A percentile compares a stretch with the other conserved stretches of the same genome.
These are phyloP conservation scores for Phytopythium delawarense DNA, from an alignment of 352 stramenopile species.

Conservation along the genomic window DNA sequence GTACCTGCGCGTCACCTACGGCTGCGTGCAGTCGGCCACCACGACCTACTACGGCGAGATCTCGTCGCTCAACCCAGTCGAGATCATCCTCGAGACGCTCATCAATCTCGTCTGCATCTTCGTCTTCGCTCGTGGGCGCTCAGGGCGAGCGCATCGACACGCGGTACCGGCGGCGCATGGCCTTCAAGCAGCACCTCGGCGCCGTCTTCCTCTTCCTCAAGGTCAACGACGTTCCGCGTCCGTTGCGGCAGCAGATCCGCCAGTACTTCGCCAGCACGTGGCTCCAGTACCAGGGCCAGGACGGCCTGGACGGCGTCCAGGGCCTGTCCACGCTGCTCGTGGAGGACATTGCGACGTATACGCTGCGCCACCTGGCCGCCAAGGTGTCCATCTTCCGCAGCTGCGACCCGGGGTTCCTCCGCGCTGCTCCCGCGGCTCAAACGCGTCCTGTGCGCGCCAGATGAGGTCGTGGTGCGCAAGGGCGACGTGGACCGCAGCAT, in stretches of 20 bases:
- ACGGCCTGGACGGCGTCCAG: constrained; percentile 48
- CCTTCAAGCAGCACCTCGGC: constrained; percentile 69
- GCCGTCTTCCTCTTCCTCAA: constrained; percentile 55
- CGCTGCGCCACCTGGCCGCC: constrained; percentile 47
- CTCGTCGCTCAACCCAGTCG: constrained; percentile 52
- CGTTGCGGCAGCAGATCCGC: constrained; percentile 44
- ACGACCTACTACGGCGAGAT: constrained; percentile 74
- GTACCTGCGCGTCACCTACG: constrained; percentile 57
- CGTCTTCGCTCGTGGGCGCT: constrained; percentile 58
- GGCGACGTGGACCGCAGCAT: constrained; percentile 66
- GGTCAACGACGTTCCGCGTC: constrained; percentile 48
- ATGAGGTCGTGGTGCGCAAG: constrained; percentile 55
- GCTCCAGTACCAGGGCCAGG: constrained; percentile 57
- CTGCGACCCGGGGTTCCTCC: constrained; percentile 64
- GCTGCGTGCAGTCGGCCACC: constrained; percentile 55
- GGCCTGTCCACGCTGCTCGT: constrained; percentile 55
- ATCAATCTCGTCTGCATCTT: constrained; percentile 69
- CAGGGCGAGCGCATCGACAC: constrained; percentile 57
- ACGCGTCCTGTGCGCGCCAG: constrained; percentile 57
- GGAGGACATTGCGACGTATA: constrained; percentile 67
- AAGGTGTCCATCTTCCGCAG: constrained; percentile 60
- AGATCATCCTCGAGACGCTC: constrained; percentile 46
- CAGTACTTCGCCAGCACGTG: constrained; percentile 69
- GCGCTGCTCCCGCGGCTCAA: constrained; percentile 56
- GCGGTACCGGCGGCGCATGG: constrained; percentile 63